Base-by-base conservation (phyloP, 768 basidiomycete genomes). In the Cyclocybe cylindracea region DNA sequence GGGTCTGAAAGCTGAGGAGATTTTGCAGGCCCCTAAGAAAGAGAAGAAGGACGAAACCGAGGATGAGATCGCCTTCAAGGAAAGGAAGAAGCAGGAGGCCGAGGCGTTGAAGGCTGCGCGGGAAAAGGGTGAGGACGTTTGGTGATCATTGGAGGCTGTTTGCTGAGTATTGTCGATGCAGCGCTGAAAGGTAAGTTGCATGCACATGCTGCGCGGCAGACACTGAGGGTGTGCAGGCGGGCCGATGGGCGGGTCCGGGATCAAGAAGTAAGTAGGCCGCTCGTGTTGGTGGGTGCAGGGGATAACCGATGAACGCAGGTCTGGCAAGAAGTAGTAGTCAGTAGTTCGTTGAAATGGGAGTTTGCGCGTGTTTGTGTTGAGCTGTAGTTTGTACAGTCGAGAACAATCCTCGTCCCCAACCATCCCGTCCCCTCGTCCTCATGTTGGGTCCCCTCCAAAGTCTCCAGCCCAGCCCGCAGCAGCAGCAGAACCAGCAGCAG, bases 21-120 rank as follows among this genome's bases (percentile, higher is more conserved):
- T 10, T n/a, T 41, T 45, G 29, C 10, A 94, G 91, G 85, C 89
- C 46, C 78, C 91, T 38, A 94, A 92, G 84, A 93, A 93, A 68
- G 85, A 84, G 0, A 83, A 85, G 70, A 83, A 79, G 60, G 89
- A 86, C 1, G 81, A 83, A 4, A 80, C 79, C 40, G 87, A 90
- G 54, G 87, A 90, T 0, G 85, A 87, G 35, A 65, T 66, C 59
- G 86, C 83, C 46, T 87, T 87, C 76, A 88, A 91, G 70, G 80
- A 84, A 39, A 89, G 77, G 74, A 76, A 88, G 75, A 91, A 88
- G 73, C 79, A 78, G 7, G 91, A 92, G 10, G 82, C 81, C 41
- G 87, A 82, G 10, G 86, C 84, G 4, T 57, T 87, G 63, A 91
- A 92, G 70, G 82, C 78, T 38, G 85, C 87, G n/a, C 74, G 70